These are phyloP conservation scores for Podaxis sp. DNA, from an alignment of 768 basidiomycete species.

Conservation along the genomic window DNA sequence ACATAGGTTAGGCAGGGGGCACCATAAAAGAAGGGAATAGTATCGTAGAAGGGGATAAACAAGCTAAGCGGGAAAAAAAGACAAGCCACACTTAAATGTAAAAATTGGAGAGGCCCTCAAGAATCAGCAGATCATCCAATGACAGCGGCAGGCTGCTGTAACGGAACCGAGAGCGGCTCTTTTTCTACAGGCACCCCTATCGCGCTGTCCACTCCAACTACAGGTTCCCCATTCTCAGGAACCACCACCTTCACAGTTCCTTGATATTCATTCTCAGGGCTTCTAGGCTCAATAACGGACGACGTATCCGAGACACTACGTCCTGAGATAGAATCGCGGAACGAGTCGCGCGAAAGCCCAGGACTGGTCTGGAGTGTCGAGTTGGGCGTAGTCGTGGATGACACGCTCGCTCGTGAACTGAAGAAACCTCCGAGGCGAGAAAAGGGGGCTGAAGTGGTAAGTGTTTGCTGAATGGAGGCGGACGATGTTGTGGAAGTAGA, in stretches of 20 bases:
- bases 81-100: background rate
- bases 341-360: constrained; percentile 13
- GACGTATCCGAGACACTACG: constrained; percentile 53
- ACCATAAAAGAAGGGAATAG: background rate
- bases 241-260: constrained; percentile 12
- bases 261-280: constrained; percentile 40
- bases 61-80: background rate
- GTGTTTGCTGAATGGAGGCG: constrained; percentile 4
- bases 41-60: background rate
- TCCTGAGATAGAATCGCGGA: constrained; percentile 37
- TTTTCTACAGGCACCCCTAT: background rate
- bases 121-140: background rate
- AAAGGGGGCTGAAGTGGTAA: constrained; percentile 38
- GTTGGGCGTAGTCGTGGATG: constrained; percentile 32
- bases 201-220: background rate
- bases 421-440: constrained; percentile 68
- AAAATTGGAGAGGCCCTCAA: background rate
- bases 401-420: constrained; percentile 48
- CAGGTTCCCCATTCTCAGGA: background rate
- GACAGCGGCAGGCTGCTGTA: background rate
- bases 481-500: constrained; percentile 17
- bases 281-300: constrained; percentile 54
- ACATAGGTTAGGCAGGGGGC: background rate
- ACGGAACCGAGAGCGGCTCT: background rate
- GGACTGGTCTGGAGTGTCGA: constrained; percentile 22